Evolutionary conservation across 2,329 filamentous ascomycete species (phyloP).

Genomic region (Paracoccidioides brasiliensis): DNA sequence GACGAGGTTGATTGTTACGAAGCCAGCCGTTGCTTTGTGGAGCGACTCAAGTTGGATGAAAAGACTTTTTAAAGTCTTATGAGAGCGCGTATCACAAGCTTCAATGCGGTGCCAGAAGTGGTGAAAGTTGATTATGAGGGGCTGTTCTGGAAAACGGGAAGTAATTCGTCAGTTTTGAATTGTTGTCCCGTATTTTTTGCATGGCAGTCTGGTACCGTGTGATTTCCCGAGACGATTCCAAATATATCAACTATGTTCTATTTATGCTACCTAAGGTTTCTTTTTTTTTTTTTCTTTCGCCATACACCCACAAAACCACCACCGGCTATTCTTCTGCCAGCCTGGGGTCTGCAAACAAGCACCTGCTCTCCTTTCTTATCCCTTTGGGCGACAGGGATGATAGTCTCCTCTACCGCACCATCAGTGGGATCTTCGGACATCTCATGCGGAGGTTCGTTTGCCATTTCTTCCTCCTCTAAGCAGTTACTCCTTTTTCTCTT

Average conservation of each 20-base stretch:
- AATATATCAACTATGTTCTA: not conserved
- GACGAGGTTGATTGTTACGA: slow-evolving; percentile 58
- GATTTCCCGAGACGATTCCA: not conserved
- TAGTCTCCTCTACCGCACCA: slow-evolving; percentile 2
- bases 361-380: slow-evolving; percentile 23
- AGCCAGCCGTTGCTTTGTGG: slow-evolving; percentile 51
- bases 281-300: slow-evolving; percentile 33
- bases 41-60: slow-evolving; percentile 46
- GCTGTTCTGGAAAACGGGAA: not conserved
- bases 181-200: not conserved
- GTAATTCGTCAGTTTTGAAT: not conserved
- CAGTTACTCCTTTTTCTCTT: slow-evolving; percentile 14
- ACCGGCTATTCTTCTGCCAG: slow-evolving; percentile 34
- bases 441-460: slow-evolving; percentile 1
- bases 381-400: slow-evolving; percentile 6
- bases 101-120: slow-evolving; percentile 19
- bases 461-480: slow-evolving; percentile 14
- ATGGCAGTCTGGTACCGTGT: not conserved
- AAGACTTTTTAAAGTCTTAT: slow-evolving; percentile 62
- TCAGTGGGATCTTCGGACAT: not conserved
- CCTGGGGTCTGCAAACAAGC: slow-evolving; percentile 41
- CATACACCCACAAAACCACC: slow-evolving; percentile 42
- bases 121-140: slow-evolving; percentile 8
- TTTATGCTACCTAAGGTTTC: slow-evolving; percentile 10
- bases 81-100: slow-evolving; percentile 65